Conservation (phyloP, 495 filamentous ascomycete species). For the Podospora conica region DNA sequence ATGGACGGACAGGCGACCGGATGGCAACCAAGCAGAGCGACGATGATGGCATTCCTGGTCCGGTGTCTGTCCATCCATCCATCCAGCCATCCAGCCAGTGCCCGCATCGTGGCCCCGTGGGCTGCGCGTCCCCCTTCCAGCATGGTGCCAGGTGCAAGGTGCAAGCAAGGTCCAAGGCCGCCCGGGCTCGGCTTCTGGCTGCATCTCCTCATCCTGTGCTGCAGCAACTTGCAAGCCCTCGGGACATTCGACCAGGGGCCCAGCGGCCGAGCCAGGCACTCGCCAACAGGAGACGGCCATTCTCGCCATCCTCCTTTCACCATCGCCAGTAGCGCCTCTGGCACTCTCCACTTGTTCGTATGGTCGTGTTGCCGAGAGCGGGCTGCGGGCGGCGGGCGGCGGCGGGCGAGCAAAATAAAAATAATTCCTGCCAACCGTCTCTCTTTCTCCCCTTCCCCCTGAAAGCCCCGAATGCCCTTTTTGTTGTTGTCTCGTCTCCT, state of each 20-base stretch:
- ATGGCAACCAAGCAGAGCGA: background rate
- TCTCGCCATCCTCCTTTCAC: constrained; percentile 18
- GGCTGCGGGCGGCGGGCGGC: background rate
- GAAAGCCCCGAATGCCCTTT: constrained; percentile 3
- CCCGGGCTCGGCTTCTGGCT: background rate
- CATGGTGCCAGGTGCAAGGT: too few species aligned
- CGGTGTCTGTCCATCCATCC: background rate
- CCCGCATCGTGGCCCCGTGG: background rate
- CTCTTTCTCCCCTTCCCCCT: constrained; percentile 4
- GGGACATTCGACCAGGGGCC: constrained; percentile 6
- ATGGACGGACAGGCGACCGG: background rate
- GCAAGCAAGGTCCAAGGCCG: background rate
- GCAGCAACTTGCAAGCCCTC: background rate
- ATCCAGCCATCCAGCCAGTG: background rate
- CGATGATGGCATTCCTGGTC: background rate
- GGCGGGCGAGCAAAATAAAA: constrained; percentile 22
- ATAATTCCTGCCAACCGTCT: constrained; percentile 28
- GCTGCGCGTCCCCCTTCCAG: background rate
- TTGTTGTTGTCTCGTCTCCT: constrained; percentile 4
- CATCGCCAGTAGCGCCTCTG: constrained; percentile 20
- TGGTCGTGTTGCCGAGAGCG: constrained; percentile 11
- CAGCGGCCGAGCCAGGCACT: constrained; percentile 11
- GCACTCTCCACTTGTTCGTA: constrained; percentile 20
- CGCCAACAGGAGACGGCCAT: constrained; percentile 17
- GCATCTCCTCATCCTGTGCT: background rate